These are phyloP conservation scores for Stemphylium beticola DNA, from an alignment of 2,329 filamentous ascomycete genomes.

Conservation along the genomic window DNA sequence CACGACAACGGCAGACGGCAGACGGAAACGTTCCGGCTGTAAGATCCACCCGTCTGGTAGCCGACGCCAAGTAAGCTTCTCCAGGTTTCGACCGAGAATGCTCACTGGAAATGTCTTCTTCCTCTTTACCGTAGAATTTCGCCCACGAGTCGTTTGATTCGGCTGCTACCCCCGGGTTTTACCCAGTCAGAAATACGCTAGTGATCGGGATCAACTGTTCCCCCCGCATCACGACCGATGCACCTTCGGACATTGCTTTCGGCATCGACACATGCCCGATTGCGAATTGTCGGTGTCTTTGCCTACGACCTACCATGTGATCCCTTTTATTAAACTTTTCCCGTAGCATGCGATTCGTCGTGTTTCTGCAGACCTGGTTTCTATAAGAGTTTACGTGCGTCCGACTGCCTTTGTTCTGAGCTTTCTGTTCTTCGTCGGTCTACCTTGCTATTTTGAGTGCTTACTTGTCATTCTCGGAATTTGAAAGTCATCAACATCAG, in stretches of 20 bases:
- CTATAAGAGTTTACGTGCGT: no score
- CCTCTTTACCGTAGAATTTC: not conserved
- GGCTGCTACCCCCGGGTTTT: slow-evolving; percentile 2
- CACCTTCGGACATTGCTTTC: slow-evolving; percentile 16
- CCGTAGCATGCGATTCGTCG: no score
- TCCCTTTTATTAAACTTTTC: no score
- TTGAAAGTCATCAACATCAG: not conserved
- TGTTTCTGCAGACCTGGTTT: no score
- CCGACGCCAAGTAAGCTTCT: not conserved
- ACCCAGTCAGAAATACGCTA: not conserved
- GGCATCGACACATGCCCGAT: not conserved
- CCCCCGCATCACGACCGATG: slow-evolving; percentile 19
- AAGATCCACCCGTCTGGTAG: not conserved
- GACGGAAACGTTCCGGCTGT: not conserved
- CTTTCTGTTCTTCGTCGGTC: not conserved
- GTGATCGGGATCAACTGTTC: slow-evolving; percentile 6
- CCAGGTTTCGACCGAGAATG: not conserved
- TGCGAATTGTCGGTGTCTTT: no score
- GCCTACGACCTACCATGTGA: no score
- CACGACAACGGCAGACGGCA: not conserved
- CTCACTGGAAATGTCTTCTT: not conserved
- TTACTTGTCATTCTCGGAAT: not conserved
- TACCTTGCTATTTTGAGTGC: no score
- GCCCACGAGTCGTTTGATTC: not conserved
- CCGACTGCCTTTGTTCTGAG: no score